Evolutionary conservation across 305 asterid genomes (phyloP).

Genomic region (Rubia tinctorum): DNA sequence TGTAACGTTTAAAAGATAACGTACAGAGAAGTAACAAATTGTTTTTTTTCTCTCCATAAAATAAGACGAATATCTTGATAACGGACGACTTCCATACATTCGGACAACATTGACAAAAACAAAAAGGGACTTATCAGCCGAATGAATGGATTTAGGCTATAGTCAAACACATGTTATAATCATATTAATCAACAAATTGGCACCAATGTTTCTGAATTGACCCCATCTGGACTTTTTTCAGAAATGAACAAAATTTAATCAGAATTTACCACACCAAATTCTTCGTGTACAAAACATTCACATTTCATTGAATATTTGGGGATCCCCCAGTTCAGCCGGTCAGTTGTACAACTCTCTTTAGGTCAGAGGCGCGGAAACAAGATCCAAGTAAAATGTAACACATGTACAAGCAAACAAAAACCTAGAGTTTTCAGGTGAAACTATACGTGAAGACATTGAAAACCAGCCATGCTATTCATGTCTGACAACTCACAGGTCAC

Average conservation of each 20-base stretch:
- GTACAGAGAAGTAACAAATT: no score
- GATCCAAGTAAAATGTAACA: conserved; percentile 14
- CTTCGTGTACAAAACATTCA: background rate
- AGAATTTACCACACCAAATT: background rate
- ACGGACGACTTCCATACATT: background rate
- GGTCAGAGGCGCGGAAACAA: conserved; percentile 20
- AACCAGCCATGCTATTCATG: conserved; percentile 20
- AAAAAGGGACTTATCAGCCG: background rate
- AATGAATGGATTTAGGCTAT: background rate
- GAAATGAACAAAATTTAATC: background rate
- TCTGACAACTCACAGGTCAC: conserved; percentile 27
- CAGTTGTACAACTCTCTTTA: conserved; percentile 31
- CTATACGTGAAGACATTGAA: conserved; percentile 25
- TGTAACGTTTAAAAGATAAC: no score
- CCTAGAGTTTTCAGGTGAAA: conserved; percentile 28
- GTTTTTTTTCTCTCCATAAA: no score
- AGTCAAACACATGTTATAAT: conserved; percentile 1
- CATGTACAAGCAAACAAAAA: conserved; percentile 13
- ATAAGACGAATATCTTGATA: no score
- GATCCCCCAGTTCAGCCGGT: conserved; percentile 11
- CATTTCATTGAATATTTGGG: background rate
- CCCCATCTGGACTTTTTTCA: background rate
- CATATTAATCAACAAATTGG: no score
- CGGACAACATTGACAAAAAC: background rate
- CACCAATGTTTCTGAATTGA: background rate